Evolutionary conservation across 164 flowering plant genomes (phyloP).

Genomic region (Stephania cephalantha): DNA sequence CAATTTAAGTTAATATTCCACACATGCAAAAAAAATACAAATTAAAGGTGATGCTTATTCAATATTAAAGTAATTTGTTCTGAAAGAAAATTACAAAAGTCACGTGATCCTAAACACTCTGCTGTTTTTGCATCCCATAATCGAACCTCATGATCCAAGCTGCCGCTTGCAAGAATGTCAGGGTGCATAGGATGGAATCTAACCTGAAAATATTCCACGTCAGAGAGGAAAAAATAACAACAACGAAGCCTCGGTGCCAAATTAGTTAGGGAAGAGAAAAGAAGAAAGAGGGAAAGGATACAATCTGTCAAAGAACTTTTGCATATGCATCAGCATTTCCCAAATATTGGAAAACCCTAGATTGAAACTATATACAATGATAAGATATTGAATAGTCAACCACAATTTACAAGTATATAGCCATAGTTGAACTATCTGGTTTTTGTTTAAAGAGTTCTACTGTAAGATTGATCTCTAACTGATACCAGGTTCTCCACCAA

Average conservation of each 20-base stretch:
- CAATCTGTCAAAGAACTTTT: no score
- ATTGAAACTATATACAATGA: no score
- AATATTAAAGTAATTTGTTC: not conserved
- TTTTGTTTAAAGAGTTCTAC: not conserved
- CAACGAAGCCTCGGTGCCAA: not conserved
- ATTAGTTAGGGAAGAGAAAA: not conserved
- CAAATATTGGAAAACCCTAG: no score
- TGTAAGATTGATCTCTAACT: not conserved
- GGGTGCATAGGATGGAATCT: conserved; percentile 84
- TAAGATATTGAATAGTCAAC: no score
- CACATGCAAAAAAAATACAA: not conserved
- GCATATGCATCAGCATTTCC: no score
- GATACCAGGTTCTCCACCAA: not conserved
- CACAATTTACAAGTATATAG: not conserved
- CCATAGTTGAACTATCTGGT: not conserved
- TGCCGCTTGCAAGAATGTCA: conserved; percentile 90
- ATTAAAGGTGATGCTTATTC: not conserved
- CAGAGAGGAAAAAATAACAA: not conserved
- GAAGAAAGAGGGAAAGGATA: not conserved
- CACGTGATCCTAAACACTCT: conserved; percentile 77
- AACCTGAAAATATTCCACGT: conserved; percentile 46
- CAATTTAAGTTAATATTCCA: not conserved
- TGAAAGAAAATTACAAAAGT: conserved; percentile 56
- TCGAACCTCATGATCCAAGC: conserved; percentile 96
- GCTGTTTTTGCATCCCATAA: conserved; percentile 87